Percentiles rank a stretch among this genome's conserved stretches.
These are phyloP conservation scores for Tolypocladium endophyticum DNA, from an alignment of 2,329 filamentous ascomycete species.

Conservation along the genomic window DNA sequence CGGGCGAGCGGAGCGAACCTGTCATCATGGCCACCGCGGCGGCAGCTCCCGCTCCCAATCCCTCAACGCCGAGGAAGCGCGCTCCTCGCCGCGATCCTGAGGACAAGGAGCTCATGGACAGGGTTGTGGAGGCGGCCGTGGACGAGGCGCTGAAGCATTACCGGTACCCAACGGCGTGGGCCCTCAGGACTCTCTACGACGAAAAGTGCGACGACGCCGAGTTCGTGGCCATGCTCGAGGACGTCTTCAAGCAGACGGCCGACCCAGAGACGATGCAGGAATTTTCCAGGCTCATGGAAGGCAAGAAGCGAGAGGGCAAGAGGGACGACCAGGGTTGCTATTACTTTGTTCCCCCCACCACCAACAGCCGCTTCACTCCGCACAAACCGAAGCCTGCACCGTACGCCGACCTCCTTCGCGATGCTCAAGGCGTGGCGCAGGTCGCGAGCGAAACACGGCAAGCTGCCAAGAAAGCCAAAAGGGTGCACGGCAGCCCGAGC, in stretches of 20 bases:
- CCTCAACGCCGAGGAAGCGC: conserved; percentile 7
- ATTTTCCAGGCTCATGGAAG: conserved; percentile 39
- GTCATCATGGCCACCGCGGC: neutral
- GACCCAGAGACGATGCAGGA: conserved; percentile 37
- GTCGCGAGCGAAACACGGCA: conserved; percentile 8
- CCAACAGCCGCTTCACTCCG: conserved; percentile 29
- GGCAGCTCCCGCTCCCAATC: conserved; percentile 2
- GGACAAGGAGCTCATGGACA: conserved; percentile 36
- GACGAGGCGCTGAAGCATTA: conserved; percentile 45
- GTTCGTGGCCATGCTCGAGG: conserved; percentile 47
- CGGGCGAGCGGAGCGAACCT: neutral
- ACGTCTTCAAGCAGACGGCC: conserved; percentile 48
- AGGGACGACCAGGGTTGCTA: conserved; percentile 39
- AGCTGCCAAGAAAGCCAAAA: conserved; percentile 27
- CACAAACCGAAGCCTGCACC: conserved; percentile 38
- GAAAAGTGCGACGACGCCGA: conserved; percentile 39
- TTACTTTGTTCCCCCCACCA: conserved; percentile 42
- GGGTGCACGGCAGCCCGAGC: conserved; percentile 11
- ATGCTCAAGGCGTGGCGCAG: conserved; percentile 13
- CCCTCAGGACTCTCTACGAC: conserved; percentile 49
- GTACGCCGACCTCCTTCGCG: conserved; percentile 33
- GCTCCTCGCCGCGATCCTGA: conserved; percentile 12
- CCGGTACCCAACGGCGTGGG: conserved; percentile 52
- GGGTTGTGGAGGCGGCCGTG: conserved; percentile 46
- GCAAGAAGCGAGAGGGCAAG: conserved; percentile 47